A percentile compares a stretch with the other conserved stretches of the same genome.
These are phyloP conservation scores for Phaffia rhodozyma DNA, from an alignment of 1,284 basidiomycete genomes.

Conservation along the genomic window DNA sequence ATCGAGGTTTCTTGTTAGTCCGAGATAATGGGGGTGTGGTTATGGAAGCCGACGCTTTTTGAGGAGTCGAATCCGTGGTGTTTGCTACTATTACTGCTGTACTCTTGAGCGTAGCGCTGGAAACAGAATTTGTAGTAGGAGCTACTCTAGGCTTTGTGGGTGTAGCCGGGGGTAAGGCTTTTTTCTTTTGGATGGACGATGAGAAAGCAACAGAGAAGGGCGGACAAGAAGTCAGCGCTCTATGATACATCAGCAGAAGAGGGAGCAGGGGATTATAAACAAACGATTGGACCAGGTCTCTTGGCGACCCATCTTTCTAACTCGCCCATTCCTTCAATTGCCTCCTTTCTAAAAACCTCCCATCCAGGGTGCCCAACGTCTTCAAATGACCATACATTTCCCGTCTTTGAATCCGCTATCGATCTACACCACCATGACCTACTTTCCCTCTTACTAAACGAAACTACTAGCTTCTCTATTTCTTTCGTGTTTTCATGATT, in stretches of 20 bases:
- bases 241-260: not conserved
- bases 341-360: slow-evolving; percentile 5
- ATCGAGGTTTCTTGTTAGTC: slow-evolving; percentile 1
- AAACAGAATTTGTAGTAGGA: not conserved
- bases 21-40: not conserved
- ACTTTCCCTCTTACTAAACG: not conserved
- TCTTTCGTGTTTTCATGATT: not conserved
- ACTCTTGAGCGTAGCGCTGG: not conserved
- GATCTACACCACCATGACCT: slow-evolving; percentile 13
- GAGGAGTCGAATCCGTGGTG: not conserved
- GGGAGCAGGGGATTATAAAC: not conserved
- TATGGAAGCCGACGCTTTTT: not conserved
- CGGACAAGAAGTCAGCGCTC: not conserved
- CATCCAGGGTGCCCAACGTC: slow-evolving; percentile 1
- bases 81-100: not conserved
- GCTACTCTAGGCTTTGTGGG: not conserved
- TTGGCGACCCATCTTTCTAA: slow-evolving; percentile 39
- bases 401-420: slow-evolving; percentile 8
- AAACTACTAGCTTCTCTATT: not conserved
- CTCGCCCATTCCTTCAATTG: slow-evolving; percentile 29
- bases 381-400: slow-evolving; percentile 10
- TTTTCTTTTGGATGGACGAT: not conserved
- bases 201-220: not conserved
- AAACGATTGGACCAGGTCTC: not conserved
- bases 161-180: not conserved